Evolutionary conservation across 768 basidiomycete genomes (phyloP), one percentile per base, ranked within the genome.

Genomic region (Pluteus cervinus): DNA sequence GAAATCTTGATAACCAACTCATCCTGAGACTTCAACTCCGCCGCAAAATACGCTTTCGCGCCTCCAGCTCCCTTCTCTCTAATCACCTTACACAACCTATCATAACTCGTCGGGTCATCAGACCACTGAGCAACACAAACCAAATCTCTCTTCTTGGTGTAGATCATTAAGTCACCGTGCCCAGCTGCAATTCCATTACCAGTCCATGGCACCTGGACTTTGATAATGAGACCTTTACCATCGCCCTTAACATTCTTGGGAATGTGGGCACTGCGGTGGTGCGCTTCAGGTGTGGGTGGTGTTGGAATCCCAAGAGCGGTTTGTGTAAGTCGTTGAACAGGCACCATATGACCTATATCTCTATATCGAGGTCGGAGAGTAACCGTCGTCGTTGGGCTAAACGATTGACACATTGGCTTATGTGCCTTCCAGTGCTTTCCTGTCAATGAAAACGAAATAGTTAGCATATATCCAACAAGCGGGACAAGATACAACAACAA

Each of bases 121-220:
- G 24, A 32, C 10, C 62, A 52, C 11, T 50, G 17, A 15, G 76
- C 54, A 2, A 51, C 45, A 45, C 76, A 78, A 4, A 69, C 59
- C 24, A 81, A 69, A 38, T 76, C 66, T 7, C 71, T 59, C 46
- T 71, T 76, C 53, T 71, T 71, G 33, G 64, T 71, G 45, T 77
- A 80, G 20, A 79, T 61, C 24, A 68, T 45, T 15, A 74, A 42
- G 39, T 56, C 42, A 3, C 50, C 63, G 12, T 33, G 36, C 25
- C 40, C 10, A n/a, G n/a, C n/a, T 25, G 39, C 42, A n/a, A n/a
- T n/a, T n/a, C n/a, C n/a, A n/a, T n/a, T n/a, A n/a, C n/a, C n/a
- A n/a, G n/a, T n/a, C 31, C 56, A 55, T 0, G 75, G 69, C 0
- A 73, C 56, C 45, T 80, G 76, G 0, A 76, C 58, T 53, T 80